A percentile compares a stretch with the other conserved stretches of the same genome.
These are phyloP conservation scores for Sorghum bicolor DNA, from an alignment of 176 grass and related monocot species.

Conservation along the genomic window Sorghum_bicolor_NCBIv3 NC_012876.2:2999001-2999500, in stretches of 20 bases:
- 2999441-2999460: conserved; percentile 80
- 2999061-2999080: conserved; percentile 42
- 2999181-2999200: conserved; percentile 87
- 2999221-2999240: conserved; percentile 90
- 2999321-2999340: conserved; percentile 76
- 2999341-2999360: conserved; percentile 59
- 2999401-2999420: conserved; percentile 92
- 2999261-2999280: conserved; percentile 80
- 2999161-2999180: conserved; percentile 90
- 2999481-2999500: conserved; percentile 89
- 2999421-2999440: conserved; percentile 72
- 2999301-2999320: conserved; percentile 83
- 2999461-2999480: conserved; percentile 90
- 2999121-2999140: conserved; percentile 61
- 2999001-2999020: conserved; percentile 73
- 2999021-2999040: conserved; percentile 72
- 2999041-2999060: conserved; percentile 56
- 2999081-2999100: conserved; percentile 53
- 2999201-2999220: conserved; percentile 93
- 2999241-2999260: conserved; percentile 73
- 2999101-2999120: conserved; percentile 73
- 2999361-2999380: conserved; percentile 42
- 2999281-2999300: conserved; percentile 95
- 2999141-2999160: conserved; percentile 84
- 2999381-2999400: conserved; percentile 93